Conservation (phyloP, 257 asterid species). For the Solanum medicagineum region DNA sequence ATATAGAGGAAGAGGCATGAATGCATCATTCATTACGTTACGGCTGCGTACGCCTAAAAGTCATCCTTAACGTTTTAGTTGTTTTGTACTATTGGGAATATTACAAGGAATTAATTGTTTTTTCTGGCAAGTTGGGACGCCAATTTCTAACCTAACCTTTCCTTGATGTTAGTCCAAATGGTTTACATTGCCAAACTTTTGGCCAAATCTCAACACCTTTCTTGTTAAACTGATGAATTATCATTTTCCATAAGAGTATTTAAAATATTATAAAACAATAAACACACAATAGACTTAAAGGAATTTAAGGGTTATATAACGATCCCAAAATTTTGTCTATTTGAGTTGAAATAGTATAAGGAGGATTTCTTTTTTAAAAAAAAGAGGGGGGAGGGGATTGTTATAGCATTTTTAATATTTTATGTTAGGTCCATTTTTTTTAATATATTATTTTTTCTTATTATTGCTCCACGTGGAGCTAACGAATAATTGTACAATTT, state of each 20-base stretch:
- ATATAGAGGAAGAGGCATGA: background rate
- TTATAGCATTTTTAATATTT: too few species aligned
- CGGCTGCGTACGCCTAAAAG: background rate
- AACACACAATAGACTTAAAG: background rate
- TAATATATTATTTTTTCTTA: too few species aligned
- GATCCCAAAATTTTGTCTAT: too few species aligned
- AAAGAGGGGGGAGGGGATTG: too few species aligned
- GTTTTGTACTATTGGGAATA: background rate
- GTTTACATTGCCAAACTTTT: background rate
- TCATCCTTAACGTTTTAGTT: too few species aligned
- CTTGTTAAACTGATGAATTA: background rate
- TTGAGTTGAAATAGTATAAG: too few species aligned
- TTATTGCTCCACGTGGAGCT: too few species aligned
- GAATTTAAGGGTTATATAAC: too few species aligned
- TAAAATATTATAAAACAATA: background rate
- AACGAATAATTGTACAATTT: too few species aligned
- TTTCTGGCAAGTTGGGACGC: background rate
- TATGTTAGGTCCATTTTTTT: too few species aligned
- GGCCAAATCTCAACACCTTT: background rate
- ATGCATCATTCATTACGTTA: background rate
- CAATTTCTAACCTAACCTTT: background rate
- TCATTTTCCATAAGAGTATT: background rate
- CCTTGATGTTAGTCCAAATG: background rate
- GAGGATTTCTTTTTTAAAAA: too few species aligned
- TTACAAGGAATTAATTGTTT: background rate